A percentile compares a stretch with the other conserved stretches of the same genome.
phyloP scores from a whole-genome alignment of 345 rosid genomes.

The Citrus reticulata region DNA sequence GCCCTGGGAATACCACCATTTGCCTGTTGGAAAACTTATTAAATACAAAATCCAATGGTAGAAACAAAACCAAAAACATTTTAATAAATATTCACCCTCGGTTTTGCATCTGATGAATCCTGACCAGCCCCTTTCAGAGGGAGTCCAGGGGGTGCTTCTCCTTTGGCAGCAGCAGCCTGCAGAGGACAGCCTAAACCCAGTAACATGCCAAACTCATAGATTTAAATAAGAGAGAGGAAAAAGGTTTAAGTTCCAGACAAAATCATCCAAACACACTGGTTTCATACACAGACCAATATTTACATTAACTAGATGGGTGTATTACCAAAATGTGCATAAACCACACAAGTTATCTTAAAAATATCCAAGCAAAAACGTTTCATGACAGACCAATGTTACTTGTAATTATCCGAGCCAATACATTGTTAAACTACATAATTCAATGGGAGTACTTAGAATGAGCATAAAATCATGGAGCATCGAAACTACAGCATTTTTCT shows the following conservation, averaged over 20 bases:
- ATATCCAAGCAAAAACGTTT: background rate
- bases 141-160: conserved; percentile 99
- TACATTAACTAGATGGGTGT: background rate
- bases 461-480: background rate
- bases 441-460: background rate
- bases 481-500: background rate
- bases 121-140: conserved; percentile 98
- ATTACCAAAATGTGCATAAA: background rate
- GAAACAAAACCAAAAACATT: conserved; percentile 3
- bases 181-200: conserved; percentile 16
- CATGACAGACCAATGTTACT: background rate
- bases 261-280: background rate
- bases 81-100: conserved; percentile 50
- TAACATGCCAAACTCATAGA: conserved; percentile 5
- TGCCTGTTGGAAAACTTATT: conserved; percentile 39
- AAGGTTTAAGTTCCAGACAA: background rate
- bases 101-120: conserved; percentile 88
- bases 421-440: background rate
- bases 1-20: conserved; percentile 79
- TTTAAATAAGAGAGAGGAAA: background rate
- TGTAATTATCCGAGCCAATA: background rate
- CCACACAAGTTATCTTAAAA: background rate
- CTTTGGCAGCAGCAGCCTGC: conserved; percentile 99
- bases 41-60: conserved; percentile 10
- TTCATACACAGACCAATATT: background rate